Evolutionary conservation across 192 early-diverging fungal species (phyloP).

Genomic region (Entomortierella beljakovae): DNA sequence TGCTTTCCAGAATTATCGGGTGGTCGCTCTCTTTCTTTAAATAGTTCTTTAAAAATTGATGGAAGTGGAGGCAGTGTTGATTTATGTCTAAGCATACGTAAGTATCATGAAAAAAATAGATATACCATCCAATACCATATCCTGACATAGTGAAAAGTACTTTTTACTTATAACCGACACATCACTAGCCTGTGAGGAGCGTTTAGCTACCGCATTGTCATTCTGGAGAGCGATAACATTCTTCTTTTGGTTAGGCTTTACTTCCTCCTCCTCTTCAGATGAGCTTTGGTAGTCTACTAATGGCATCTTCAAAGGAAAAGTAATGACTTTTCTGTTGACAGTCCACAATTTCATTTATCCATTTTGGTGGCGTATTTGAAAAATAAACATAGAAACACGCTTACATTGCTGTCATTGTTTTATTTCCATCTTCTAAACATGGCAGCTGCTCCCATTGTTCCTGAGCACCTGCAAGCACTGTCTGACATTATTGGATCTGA

Average conservation of each 20-base stretch:
- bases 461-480: conserved; percentile 32
- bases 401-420: background rate
- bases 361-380: conserved; percentile 38
- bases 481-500: conserved; percentile 47
- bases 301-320: conserved; percentile 14
- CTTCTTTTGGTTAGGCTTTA: background rate
- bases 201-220: background rate
- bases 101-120: background rate
- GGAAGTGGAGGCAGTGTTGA: conserved; percentile 33
- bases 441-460: conserved; percentile 17
- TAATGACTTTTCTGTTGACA: background rate
- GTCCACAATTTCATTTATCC: conserved; percentile 2
- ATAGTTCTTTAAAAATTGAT: conserved; percentile 24
- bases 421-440: conserved; percentile 12
- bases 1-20: conserved; percentile 27
- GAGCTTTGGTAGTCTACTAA: conserved; percentile 44
- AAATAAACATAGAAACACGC: background rate
- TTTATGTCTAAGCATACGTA: conserved; percentile 13
- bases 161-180: background rate
- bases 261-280: conserved; percentile 33
- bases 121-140: too few species aligned
- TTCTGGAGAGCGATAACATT: background rate
- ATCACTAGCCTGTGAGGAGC: background rate
- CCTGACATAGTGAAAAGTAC: too few species aligned
- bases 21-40: conserved; percentile 34